Base-by-base conservation (phyloP, 345 rosid species). In the Bretschneidera sinensis region DNA sequence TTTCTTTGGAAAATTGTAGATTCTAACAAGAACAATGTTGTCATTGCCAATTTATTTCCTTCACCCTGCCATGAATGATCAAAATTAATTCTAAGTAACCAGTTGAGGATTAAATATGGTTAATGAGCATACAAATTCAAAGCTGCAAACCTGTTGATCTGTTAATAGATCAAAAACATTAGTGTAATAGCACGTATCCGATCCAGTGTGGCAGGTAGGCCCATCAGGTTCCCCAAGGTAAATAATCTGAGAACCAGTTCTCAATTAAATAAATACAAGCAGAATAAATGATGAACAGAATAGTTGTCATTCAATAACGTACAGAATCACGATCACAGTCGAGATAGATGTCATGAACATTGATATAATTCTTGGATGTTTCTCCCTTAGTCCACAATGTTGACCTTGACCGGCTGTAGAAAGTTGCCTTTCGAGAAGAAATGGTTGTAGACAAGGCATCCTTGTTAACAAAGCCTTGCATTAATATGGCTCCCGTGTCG, bases 211-310 rank as follows among this genome's bases (percentile, higher is more conserved):
- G 69, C 99, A 94, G 31, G 92, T 83, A 43, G 99, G 95, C 10
- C 97, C 97, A 74, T 83, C 96, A 17, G 96, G 95, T 59, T 88
- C 83, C 52, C 96, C 96, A 0, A 88, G 95, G 72, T 94, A 94
- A 48, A 94, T 84, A 69, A 94, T 88, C 97, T 94, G 83, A 51
- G 43, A 50, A 22, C 66, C 13, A 70, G 20, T 23, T 17, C 28
- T 17, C 8, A 69, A 55, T 55, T 22, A 45, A 15, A 25, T 25
- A n/a, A 59, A 61, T 20, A 56, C 60, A 48, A 33, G 23, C 6
- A 23, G 54, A 17, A 48, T 48, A 48, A 7, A 48, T 48, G 9
- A 51, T 2, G 24, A 51, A 20, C 13, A 20, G 24, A 49, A 5
- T 9, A 51, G 6, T 14, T 39, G 15, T 39, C 10, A 1, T 9